Conservation (phyloP, 1,284 basidiomycete species). For the Microbotryum saponariae region DNA sequence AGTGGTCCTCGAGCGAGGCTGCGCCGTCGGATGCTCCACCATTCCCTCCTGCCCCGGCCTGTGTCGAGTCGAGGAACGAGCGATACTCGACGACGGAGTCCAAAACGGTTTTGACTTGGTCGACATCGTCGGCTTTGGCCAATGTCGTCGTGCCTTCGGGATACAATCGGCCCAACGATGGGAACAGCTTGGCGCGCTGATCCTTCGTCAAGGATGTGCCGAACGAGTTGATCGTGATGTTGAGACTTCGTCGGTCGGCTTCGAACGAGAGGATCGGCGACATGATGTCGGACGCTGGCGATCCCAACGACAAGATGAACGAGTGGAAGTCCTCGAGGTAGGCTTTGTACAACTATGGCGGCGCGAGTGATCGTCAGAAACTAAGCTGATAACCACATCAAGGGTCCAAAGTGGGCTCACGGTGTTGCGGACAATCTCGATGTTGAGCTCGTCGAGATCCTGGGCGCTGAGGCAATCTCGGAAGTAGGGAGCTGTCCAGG, state of each 20-base stretch:
- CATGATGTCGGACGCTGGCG: constrained; percentile 85
- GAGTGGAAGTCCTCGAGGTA: constrained; percentile 96
- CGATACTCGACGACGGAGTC: constrained; percentile 86
- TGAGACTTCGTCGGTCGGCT: constrained; percentile 91
- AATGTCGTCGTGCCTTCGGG: constrained; percentile 93
- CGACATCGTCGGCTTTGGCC: constrained; percentile 89
- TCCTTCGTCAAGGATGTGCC: constrained; percentile 92
- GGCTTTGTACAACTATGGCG: constrained; percentile 75
- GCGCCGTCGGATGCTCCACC: constrained; percentile 24
- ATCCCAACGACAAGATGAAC: constrained; percentile 70
- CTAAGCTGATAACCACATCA: too few species aligned
- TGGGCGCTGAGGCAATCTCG: constrained; percentile 87
- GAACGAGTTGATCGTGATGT: constrained; percentile 99
- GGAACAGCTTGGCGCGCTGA: constrained; percentile 91
- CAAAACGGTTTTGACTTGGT: constrained; percentile 80
- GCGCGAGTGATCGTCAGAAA: background rate
- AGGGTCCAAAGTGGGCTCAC: constrained; percentile 1
- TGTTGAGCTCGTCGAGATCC: constrained; percentile 97
- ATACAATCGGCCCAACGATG: constrained; percentile 83
- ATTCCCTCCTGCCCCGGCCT: constrained; percentile 37
- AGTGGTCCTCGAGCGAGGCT: constrained; percentile 74
- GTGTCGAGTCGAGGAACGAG: constrained; percentile 59
- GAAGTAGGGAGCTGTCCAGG: constrained; percentile 80
- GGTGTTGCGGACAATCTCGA: constrained; percentile 98
- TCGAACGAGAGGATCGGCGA: constrained; percentile 84